Conservation (phyloP, 1,139 yeast species). For the Chernovozyma aurita region DNA sequence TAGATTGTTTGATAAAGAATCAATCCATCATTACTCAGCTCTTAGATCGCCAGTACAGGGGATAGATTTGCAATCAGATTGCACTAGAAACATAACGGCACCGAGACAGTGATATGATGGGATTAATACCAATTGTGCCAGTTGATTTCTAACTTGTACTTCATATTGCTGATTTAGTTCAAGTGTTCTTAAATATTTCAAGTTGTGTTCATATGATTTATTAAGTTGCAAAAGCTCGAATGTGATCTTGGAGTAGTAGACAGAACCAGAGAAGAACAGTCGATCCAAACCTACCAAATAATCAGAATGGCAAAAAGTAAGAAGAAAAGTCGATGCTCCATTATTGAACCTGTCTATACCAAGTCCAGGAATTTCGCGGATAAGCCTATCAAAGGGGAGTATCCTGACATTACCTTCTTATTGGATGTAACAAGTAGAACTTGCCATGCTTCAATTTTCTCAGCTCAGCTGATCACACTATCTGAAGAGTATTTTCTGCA, state of each 20-base stretch:
- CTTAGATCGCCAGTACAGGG: conserved; percentile 58
- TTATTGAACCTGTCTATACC: conserved; percentile 43
- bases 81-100: conserved; percentile 51
- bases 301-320: conserved; percentile 57
- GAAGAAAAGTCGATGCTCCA: conserved; percentile 25
- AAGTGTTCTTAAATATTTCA: conserved; percentile 19
- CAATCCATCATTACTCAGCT: conserved; percentile 54
- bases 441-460: too few species aligned
- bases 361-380: conserved; percentile 32
- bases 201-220: conserved; percentile 18
- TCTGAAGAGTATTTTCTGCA: too few species aligned
- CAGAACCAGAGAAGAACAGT: conserved; percentile 33
- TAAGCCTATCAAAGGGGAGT: conserved; percentile 22
- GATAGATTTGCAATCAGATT: conserved; percentile 28
- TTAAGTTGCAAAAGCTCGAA: conserved; percentile 26
- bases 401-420: conserved; percentile 1
- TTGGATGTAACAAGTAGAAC: too few species aligned
- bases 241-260: conserved; percentile 50
- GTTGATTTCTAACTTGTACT: conserved; percentile 11
- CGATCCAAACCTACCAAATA: conserved; percentile 49
- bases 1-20: conserved; percentile 33
- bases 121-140: conserved; percentile 23
- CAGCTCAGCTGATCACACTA: too few species aligned
- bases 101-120: conserved; percentile 63
- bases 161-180: conserved; percentile 23